Base-by-base conservation (phyloP, 1,139 yeast genomes). In the Yamadazyma diospyri region DNA sequence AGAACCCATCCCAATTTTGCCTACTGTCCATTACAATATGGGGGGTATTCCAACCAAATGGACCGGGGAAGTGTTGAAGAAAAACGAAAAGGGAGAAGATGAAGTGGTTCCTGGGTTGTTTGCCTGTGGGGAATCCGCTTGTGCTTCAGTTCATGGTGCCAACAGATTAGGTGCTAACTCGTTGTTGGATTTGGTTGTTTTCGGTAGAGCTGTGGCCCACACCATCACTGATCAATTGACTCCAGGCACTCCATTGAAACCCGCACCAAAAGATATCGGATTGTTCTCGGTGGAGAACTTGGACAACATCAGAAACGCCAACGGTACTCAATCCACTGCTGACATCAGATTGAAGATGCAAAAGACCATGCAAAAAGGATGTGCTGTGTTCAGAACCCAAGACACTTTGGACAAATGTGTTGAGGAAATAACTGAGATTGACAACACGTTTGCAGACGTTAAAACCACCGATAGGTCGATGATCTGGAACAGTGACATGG, bases 151-250 rank as follows among this genome's bases (percentile, higher is more conserved):
- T 38, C 98, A 92, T 61, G 98, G 98, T 69, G 98, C 98, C 45
- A 92, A 92, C 76, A 86, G 98, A 75, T 77, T 92, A 52, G 98
- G 98, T 65, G 98, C 98, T 48, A 92, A 92, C 77, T 92, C 98
- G n/a, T 73, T 92, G 51, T 79, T 92, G 57, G 98, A 92, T 68
- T 74, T 92, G 64, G 98, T 92, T 46, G 97, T 92, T 44, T 92
- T 92, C 55, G 98, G 98, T 55, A 87, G 98, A 74, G 97, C 97
- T 48, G 97, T 89, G 37, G 81, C 96, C 36, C 94, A 87, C 66
- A 86, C 95, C 40, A 83, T 92, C 59, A 70, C 81, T 45, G 96
- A 85, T 57, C 71, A 81, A 42, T 75, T 87, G 64, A 77, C 82
- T 46, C 97, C 97, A 47, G 94, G 94, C 50, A 71, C 80, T 46